Percentiles rank a stretch among this genome's conserved stretches.
These are phyloP conservation scores for Zasmidium cellare DNA, from an alignment of 2,329 filamentous ascomycete genomes.

Conservation along the genomic window DNA sequence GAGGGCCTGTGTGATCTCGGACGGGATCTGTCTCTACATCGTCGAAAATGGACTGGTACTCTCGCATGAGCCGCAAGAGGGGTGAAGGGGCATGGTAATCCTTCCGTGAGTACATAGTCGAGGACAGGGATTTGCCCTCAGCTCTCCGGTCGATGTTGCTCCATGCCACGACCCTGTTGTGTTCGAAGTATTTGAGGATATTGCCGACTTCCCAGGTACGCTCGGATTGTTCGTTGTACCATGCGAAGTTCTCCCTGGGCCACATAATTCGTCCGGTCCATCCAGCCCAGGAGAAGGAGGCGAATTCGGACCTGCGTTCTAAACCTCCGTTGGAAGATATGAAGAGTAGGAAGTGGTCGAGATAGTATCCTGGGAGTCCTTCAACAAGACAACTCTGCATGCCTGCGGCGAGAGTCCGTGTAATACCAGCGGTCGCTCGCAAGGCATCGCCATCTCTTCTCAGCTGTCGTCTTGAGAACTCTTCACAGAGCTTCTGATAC, in stretches of 20 bases:
- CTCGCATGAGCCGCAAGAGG: not conserved
- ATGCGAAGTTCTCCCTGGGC: not conserved
- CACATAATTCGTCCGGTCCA: not conserved
- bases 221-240: not conserved
- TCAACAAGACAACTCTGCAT: not conserved
- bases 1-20: not conserved
- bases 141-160: not conserved
- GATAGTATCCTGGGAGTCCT: not conserved
- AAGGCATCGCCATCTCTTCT: not conserved
- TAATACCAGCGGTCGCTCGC: not conserved
- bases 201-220: not conserved
- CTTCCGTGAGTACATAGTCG: not conserved
- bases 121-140: not conserved
- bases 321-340: not conserved
- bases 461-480: not conserved
- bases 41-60: not conserved
- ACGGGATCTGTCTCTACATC: not conserved
- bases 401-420: not conserved
- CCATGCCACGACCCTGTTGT: not conserved
- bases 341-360: not conserved
- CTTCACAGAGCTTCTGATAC: not conserved
- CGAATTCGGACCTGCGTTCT: not conserved
- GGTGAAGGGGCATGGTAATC: not conserved
- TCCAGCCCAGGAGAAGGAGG: not conserved
- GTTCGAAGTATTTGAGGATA: not conserved